phyloP scores from a whole-genome alignment of 352 stramenopile species.

The Elongisporangium anandrum region DNA sequence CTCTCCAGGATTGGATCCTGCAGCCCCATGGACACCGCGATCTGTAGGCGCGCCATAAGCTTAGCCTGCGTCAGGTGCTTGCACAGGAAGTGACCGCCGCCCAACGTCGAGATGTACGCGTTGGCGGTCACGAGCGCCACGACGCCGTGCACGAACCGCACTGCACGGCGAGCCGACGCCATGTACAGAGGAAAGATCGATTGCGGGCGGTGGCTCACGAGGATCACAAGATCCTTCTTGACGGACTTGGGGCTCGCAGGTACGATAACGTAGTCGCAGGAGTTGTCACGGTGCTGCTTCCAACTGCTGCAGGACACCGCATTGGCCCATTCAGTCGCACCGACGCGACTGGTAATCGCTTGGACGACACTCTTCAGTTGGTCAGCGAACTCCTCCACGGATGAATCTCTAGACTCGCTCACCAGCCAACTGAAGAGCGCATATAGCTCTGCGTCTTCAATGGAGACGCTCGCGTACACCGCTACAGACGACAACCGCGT shows the following conservation, averaged over 20 bases:
- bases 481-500: background rate
- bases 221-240: slow-evolving; percentile 11
- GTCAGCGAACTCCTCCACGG: background rate
- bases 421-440: background rate
- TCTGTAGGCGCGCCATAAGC: slow-evolving; percentile 73
- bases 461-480: background rate
- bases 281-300: background rate
- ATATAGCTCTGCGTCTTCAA: background rate
- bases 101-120: slow-evolving; percentile 81
- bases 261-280: background rate
- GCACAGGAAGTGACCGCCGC: slow-evolving; percentile 77
- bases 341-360: background rate
- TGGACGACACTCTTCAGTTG: background rate
- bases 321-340: background rate
- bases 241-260: background rate
- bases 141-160: slow-evolving; percentile 61
- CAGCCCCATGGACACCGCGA: slow-evolving; percentile 67
- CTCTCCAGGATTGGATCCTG: slow-evolving; percentile 72
- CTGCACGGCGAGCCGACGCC: slow-evolving; percentile 54
- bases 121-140: slow-evolving; percentile 78
- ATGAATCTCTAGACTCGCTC: background rate
- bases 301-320: background rate
- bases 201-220: slow-evolving; percentile 47
- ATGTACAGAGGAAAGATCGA: slow-evolving; percentile 50
- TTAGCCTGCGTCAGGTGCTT: slow-evolving; percentile 67